Percentiles rank a stretch among this genome's conserved stretches.
Evolutionary conservation across 2,329 filamentous ascomycete species (phyloP).

Genomic region (Fusarium gaditjirri): DNA sequence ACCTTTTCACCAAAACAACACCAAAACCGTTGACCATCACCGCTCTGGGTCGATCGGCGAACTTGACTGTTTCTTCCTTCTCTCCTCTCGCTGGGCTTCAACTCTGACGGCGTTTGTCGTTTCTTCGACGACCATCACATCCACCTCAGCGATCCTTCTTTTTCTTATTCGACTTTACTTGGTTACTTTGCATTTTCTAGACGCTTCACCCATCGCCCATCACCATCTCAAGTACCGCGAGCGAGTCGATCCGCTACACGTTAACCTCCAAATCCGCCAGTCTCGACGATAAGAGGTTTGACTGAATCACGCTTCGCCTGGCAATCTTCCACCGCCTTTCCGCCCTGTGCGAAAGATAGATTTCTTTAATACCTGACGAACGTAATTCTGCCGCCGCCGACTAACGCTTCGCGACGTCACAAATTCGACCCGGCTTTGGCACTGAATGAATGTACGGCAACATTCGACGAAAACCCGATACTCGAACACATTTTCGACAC

Average conservation of each 20-base stretch:
- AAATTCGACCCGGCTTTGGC: conserved; percentile 18
- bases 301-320: conserved; percentile 37
- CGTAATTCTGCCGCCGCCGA: conserved; percentile 13
- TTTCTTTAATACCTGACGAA: conserved; percentile 30
- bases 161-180: background rate
- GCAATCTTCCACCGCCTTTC: conserved; percentile 6
- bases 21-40: conserved; percentile 36
- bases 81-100: background rate
- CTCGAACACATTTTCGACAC: conserved; percentile 15
- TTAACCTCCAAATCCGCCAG: conserved; percentile 1
- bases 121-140: conserved; percentile 17
- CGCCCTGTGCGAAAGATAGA: conserved; percentile 1
- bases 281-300: conserved; percentile 20
- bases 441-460: conserved; percentile 25
- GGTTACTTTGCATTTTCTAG: conserved; percentile 4
- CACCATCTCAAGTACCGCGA: conserved; percentile 18
- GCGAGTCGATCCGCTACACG: conserved; percentile 8
- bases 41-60: conserved; percentile 36
- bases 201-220: background rate
- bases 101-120: conserved; percentile 8
- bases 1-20: conserved; percentile 47
- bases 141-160: conserved; percentile 24
- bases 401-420: conserved; percentile 12
- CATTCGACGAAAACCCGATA: background rate
- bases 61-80: conserved; percentile 29